Percentiles rank a stretch among this genome's conserved stretches.
Conservation (phyloP, 1,284 basidiomycete genomes). For the Ceratobasidium sp. region DNA sequence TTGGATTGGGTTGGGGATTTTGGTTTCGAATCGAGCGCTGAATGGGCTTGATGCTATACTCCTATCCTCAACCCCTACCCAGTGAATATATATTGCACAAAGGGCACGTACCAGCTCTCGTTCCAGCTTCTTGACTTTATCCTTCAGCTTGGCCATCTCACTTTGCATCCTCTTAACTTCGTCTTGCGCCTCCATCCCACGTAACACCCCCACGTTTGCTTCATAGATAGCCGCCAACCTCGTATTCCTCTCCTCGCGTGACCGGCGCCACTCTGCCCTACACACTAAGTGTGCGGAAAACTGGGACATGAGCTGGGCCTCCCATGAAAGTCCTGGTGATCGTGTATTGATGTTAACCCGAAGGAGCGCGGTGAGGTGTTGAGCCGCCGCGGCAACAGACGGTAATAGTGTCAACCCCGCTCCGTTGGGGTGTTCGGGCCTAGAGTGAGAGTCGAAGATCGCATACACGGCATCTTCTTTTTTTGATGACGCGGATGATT, state of each 20-base stretch:
- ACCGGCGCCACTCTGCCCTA: constrained; percentile 48
- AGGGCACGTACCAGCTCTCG: constrained; percentile 47
- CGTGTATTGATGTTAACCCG: constrained; percentile 56
- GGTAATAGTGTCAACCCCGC: constrained; percentile 61
- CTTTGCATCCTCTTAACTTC: constrained; percentile 58
- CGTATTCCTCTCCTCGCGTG: constrained; percentile 11
- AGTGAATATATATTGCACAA: not conserved
- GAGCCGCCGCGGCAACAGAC: constrained; percentile 54
- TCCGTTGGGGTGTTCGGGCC: constrained; percentile 62
- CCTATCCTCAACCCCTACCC: not conserved
- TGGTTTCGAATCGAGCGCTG: constrained; percentile 10
- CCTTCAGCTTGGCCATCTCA: constrained; percentile 53
- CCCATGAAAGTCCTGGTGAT: constrained; percentile 61
- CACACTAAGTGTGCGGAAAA: constrained; percentile 62
- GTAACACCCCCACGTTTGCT: constrained; percentile 38
- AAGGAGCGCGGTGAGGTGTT: constrained; percentile 58
- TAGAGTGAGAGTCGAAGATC: constrained; percentile 68
- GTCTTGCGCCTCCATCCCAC: constrained; percentile 52
- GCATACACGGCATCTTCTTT: constrained; percentile 53
- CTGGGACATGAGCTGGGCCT: constrained; percentile 64
- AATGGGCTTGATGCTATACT: constrained; percentile 14
- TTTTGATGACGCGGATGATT: not conserved
- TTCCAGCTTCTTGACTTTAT: constrained; percentile 46
- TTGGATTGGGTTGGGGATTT: not conserved
- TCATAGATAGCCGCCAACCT: constrained; percentile 40